Evolutionary conservation across 2,329 filamentous ascomycete species (phyloP), one percentile per base, ranked within the genome.

Genomic region (Pseudogymnoascus pannorum): DNA sequence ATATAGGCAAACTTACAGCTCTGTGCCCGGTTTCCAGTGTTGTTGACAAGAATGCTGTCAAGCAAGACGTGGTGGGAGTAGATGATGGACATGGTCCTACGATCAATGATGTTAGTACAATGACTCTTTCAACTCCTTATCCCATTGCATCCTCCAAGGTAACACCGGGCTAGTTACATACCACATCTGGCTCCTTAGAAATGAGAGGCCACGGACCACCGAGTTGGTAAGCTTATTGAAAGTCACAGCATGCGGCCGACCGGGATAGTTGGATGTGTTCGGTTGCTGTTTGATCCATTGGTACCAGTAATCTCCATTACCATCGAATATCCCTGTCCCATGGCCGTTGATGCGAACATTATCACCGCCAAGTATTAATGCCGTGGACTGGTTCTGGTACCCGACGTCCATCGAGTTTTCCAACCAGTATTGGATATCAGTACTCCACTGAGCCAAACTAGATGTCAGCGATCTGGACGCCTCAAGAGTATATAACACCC

Each of bases 231-330:
- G 73, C 2, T 74, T 72, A 16, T 72, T 77, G 66, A 85, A 76
- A 16, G 79, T 82, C 65, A 85, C 77, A 7, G 75, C 74, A 59
- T 81, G 79, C 1, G 81, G 81, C 8, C 82, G 75, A 11, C 76
- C 71, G 2, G 77, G 73, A 61, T 79, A 74, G 63, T 83, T 83
- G 31, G 74, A 76, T 9, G 67, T 66, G 12, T 75, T 73, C 26
- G 72, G 69, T 20, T 48, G 42, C 22, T 48, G 6, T 5, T 14
- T 48, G 57, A 76, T 75, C 69, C 77, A 80, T 63, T 81, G 75
- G 66, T 86, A 85, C 83, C 83, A 86, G 2, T 77, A 75, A 66
- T 85, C 79, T 1, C 83, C 83, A 66, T 86, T 85, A 8, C 83
- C 83, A 67, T 85, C 76, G 12, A 86, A 71, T 2, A 79, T 83